These are phyloP conservation scores for Ceratocystis diversiconidia DNA, from an alignment of 2,329 filamentous ascomycete genomes.

Conservation along the genomic window DNA sequence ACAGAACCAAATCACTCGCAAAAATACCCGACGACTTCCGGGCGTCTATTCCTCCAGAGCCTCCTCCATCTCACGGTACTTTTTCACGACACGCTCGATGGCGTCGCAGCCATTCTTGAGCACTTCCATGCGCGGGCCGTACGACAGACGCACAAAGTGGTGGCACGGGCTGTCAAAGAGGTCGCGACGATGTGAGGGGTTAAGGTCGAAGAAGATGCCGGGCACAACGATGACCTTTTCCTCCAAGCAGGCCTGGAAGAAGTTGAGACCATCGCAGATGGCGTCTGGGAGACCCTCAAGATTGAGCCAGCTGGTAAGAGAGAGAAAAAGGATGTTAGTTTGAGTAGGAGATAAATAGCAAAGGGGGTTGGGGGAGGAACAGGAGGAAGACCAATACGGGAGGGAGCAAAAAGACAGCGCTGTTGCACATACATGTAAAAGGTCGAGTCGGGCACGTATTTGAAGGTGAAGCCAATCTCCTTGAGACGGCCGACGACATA, in stretches of 20 bases:
- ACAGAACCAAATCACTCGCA: neutral
- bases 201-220: conserved; percentile 95
- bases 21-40: neutral
- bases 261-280: conserved; percentile 87
- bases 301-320: conserved; percentile 35
- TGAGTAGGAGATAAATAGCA: no score
- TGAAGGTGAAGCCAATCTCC: conserved; percentile 76
- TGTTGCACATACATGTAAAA: conserved; percentile 63
- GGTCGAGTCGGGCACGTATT: conserved; percentile 74
- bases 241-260: conserved; percentile 84
- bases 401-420: neutral
- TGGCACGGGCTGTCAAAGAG: conserved; percentile 91
- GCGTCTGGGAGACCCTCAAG: conserved; percentile 56
- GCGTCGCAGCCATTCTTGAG: conserved; percentile 68
- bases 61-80: conserved; percentile 33
- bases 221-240: conserved; percentile 96
- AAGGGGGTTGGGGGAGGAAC: no score
- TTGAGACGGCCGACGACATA: conserved; percentile 68
- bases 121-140: conserved; percentile 68
- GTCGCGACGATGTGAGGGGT: conserved; percentile 77
- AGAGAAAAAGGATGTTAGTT: neutral
- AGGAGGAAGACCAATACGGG: no score
- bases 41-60: conserved; percentile 13
- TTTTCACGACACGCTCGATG: conserved; percentile 67
- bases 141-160: conserved; percentile 74